Evolutionary conservation across 768 basidiomycete genomes (phyloP), one percentile per base, ranked within the genome.

Genomic region (Naganishia onofrii): DNA sequence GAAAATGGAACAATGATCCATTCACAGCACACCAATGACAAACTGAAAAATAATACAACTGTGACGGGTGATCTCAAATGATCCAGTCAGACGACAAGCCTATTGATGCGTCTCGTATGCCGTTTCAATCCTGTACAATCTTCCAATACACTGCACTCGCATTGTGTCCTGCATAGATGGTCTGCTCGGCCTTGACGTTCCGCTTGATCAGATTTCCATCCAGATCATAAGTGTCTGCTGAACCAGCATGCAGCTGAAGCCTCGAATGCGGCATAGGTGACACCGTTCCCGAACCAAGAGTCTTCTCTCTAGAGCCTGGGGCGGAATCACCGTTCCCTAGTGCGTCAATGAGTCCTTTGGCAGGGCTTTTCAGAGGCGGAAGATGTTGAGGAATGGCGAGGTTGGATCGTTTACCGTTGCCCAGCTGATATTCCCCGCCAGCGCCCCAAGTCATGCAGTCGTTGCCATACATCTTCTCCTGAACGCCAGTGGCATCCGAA

Each of bases 371-470:
- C 1, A 83, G 73, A 0, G 80, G 76, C 10, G 79, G 77, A 15
- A 84, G 75, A 67, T 84, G 81, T 68, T 83, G 82, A 0, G 83
- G 83, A 13, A 81, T 76, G 8, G 82, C 77, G 10, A 82, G 73
- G 68, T 81, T 82, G 19, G 80, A 80, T 13, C 82, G 73, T 51
- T 82, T 82, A 15, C 81, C 81, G 29, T 81, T 83, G 0, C 83
- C 83, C 29, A 83, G 77, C 74, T 83, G 79, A 53, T 77, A 79
- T 48, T 79, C 75, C 12, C 28, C 58, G 28, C 57, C 58, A 6
- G 67, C 67, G 17, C 71, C 81, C 80, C 80, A 82, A 0, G 78
- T 76, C 76, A 81, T 77, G 21, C 81, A 77, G 65, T 82, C 80
- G 63, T 78, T 78, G 13, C 81, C 81, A 66, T 80, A 81, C 26